Evolutionary conservation across 2,329 filamentous ascomycete species (phyloP).

Genomic region (Aspergillus luchuensis): DNA sequence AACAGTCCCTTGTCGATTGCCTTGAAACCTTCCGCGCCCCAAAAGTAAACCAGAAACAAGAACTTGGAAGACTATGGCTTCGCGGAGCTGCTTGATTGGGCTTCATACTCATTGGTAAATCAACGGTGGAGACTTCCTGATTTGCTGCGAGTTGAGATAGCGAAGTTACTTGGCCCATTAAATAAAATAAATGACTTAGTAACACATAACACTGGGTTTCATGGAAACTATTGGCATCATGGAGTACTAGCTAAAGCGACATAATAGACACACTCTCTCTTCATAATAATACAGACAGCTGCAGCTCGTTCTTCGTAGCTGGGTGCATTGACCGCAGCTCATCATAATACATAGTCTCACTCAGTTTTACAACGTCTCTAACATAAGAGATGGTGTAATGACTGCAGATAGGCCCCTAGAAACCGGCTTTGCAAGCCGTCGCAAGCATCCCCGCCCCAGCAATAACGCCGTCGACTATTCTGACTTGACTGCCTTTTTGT

Average conservation of each 20-base stretch:
- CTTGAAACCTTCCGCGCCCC: neutral
- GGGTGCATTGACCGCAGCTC: neutral
- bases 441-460: conserved; percentile 41
- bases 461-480: conserved; percentile 71
- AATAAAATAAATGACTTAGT: neutral
- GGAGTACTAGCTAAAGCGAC: neutral
- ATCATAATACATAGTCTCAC: neutral
- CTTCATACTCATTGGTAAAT: no score
- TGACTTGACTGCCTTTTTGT: conserved; percentile 60
- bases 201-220: neutral
- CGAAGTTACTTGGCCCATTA: no score
- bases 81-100: neutral
- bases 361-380: neutral
- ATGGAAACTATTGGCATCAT: no score
- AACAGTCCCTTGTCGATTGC: neutral
- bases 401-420: conserved; percentile 22
- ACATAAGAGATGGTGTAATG: neutral
- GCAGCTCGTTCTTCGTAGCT: neutral
- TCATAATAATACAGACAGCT: neutral
- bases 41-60: neutral
- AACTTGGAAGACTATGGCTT: neutral
- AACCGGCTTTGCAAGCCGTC: conserved; percentile 40
- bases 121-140: no score
- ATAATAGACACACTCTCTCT: neutral
- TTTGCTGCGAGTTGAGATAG: no score